phyloP scores from a whole-genome alignment of 169 alveolate genomes.

The Cryptosporidium parvum region DNA sequence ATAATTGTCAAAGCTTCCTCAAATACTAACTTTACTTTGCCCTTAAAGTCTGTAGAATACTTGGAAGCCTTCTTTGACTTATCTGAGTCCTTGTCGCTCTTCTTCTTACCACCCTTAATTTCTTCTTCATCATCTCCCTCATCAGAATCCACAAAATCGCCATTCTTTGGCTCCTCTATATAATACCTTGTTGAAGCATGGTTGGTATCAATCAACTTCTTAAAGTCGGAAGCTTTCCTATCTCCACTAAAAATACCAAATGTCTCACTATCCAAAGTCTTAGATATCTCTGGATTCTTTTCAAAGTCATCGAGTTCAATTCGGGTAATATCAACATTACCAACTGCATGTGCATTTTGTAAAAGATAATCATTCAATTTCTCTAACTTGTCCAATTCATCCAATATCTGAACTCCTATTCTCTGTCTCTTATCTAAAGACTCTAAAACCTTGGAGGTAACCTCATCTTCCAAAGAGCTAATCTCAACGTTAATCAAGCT shows the following conservation, averaged over 20 bases:
- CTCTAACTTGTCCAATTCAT: neutral
- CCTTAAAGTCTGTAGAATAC: slow-evolving; percentile 25
- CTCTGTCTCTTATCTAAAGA: neutral
- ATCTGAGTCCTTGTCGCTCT: neutral
- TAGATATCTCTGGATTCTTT: neutral
- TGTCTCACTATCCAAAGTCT: neutral
- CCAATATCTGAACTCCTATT: neutral
- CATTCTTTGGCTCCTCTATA: neutral
- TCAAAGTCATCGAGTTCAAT: neutral
- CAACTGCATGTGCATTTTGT: neutral
- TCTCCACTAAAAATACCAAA: neutral
- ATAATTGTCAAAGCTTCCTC: slow-evolving; percentile 32
- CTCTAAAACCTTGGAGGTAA: neutral
- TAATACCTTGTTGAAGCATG: neutral
- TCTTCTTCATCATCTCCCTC: neutral
- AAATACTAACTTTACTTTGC: slow-evolving; percentile 13
- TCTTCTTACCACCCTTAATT: no score
- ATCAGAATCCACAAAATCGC: neutral
- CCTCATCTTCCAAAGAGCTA: neutral
- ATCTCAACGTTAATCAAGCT: neutral
- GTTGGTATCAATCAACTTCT: neutral
- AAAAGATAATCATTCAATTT: neutral
- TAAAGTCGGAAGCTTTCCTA: neutral
- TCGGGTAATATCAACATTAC: neutral
- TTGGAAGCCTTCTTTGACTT: neutral